Conservation (phyloP, 192 early-diverging fungal genomes). For the Podila minutissima region DNA sequence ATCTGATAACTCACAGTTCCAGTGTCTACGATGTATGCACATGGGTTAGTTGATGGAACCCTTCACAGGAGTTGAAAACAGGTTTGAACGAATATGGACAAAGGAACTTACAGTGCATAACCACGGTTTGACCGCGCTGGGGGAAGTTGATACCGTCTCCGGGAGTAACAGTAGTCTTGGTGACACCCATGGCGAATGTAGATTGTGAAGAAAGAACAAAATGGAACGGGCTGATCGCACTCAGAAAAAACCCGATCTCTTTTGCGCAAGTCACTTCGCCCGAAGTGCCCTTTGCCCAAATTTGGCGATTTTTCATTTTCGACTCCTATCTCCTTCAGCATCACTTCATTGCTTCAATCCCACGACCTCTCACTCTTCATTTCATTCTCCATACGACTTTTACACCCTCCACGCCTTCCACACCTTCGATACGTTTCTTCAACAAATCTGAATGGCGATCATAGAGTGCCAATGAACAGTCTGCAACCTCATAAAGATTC, state of each 20-base stretch:
- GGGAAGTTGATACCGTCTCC: constrained; percentile 65
- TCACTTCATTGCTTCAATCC: neutral
- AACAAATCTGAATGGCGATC: no score
- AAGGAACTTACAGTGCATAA: constrained; percentile 70
- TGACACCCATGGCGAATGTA: constrained; percentile 31
- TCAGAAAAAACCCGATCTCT: no score
- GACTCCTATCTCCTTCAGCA: neutral
- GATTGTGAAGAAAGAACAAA: neutral
- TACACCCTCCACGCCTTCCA: neutral
- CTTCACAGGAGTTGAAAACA: no score
- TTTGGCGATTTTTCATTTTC: no score
- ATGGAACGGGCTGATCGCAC: neutral
- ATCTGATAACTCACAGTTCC: constrained; percentile 21
- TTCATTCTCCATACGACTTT: no score
- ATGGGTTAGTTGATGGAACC: no score
- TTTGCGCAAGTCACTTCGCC: no score
- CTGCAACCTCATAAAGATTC: no score
- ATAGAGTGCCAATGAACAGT: no score
- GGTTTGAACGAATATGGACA: neutral
- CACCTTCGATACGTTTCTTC: neutral
- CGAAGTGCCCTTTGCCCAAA: no score
- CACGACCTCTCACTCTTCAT: no score
- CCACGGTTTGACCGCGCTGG: constrained; percentile 71
- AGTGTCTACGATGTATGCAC: constrained; percentile 8
- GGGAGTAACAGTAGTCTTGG: constrained; percentile 47